Base-by-base conservation (phyloP, 441 rosid genomes). In the Populus hybrid region DNA sequence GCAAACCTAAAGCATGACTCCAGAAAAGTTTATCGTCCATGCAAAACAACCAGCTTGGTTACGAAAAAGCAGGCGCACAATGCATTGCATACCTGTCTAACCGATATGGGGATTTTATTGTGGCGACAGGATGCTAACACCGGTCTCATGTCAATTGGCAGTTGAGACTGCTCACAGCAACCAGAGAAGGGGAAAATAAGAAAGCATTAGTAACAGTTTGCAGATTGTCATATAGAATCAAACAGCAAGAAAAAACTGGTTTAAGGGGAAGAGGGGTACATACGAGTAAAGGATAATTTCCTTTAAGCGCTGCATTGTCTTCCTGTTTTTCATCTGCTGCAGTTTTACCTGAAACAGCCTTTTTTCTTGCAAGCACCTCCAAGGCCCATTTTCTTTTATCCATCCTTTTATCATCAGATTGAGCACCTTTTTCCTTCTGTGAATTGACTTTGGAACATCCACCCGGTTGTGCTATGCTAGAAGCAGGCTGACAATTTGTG, bases 331-430 rank as follows among this genome's bases (percentile, higher is more conserved):
- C 97, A 80, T 85, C 78, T 53, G 82, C 75, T 79, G 89, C 85
- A 87, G 64, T 85, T 81, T 83, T 88, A 81, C 84, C 83, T 64
- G 85, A 86, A 80, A 86, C 87, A 73, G 93, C 92, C 81, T 80
- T 92, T 88, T 93, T 97, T 79, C 99, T 88, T 14, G 99, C 98
- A 85, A 97, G 99, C 81, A 97, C 90, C 86, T 92, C 92, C 82
- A 93, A 80, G 72, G 99, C 99, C 97, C 95, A 94, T 83, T 94
- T 94, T 81, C 95, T 91, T 89, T 92, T 94, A 86, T 97, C 99
- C 75, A 80, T 77, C 87, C 89, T 96, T 75, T 80, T 86, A 78
- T 91, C 94, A 69, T 88, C 92, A 67, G 89, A 78, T 53, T 82
- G 84, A 79, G 61, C 84, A 79, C 66, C 75, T 18, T 65, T 77